Conservation (phyloP, 2,329 filamentous ascomycete species). For the Albifimbria verrucaria region DNA sequence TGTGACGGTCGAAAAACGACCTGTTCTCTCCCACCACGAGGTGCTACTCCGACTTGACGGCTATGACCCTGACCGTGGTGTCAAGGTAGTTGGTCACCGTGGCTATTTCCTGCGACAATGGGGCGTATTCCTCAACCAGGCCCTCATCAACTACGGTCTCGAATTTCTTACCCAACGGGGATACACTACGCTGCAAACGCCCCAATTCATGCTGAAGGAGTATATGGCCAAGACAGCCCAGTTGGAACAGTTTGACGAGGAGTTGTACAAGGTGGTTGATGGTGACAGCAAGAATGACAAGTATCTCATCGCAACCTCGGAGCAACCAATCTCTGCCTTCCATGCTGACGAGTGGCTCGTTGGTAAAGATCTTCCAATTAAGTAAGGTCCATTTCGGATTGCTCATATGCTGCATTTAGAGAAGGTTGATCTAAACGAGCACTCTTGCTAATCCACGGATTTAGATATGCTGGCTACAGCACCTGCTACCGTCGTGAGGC, state of each 20-base stretch:
- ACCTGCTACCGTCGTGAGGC: conserved; percentile 97
- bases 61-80: conserved; percentile 88
- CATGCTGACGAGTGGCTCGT: conserved; percentile 94
- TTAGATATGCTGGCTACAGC: conserved; percentile 88
- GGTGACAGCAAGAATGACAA: conserved; percentile 88
- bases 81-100: conserved; percentile 91
- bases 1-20: conserved; percentile 68
- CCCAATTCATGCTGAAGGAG: conserved; percentile 91
- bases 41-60: conserved; percentile 84
- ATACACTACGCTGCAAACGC: conserved; percentile 80
- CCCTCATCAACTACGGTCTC: conserved; percentile 90
- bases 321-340: conserved; percentile 90
- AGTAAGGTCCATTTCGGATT: conserved; percentile 39
- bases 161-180: conserved; percentile 81
- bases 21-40: conserved; percentile 88
- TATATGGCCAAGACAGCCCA: conserved; percentile 98
- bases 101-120: conserved; percentile 90
- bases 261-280: conserved; percentile 93
- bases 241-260: conserved; percentile 95
- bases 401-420: neutral
- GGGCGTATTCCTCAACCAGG: conserved; percentile 88
- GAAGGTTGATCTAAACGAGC: neutral
- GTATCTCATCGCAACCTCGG: conserved; percentile 74
- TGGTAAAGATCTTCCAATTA: conserved; percentile 81
- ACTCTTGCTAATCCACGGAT: neutral